Evolutionary conservation across 306 rosid species (phyloP).

Genomic region (Glycine tomentella): DNA sequence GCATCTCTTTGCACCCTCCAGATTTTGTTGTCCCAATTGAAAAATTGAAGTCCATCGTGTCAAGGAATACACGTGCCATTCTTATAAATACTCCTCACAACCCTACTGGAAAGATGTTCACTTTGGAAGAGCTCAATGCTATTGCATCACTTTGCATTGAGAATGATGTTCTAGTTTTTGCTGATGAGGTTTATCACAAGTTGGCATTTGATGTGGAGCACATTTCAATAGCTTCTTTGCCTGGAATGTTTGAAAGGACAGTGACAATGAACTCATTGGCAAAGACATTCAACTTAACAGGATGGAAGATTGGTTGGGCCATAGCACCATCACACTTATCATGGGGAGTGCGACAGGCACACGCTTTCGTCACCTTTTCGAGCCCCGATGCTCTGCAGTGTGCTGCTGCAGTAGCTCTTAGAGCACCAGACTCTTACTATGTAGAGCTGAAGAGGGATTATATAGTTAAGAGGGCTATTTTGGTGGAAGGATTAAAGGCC

Average conservation of each 20-base stretch:
- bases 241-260: constrained; percentile 89
- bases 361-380: too few species aligned
- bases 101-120: constrained; percentile 93
- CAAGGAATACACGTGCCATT: constrained; percentile 77
- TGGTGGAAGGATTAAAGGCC: not conserved
- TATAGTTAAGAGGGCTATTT: too few species aligned
- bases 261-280: too few species aligned
- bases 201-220: constrained; percentile 92
- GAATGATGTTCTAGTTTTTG: constrained; percentile 79
- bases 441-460: too few species aligned
- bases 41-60: constrained; percentile 68
- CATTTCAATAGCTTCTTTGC: constrained; percentile 81
- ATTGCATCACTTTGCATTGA: constrained; percentile 93
- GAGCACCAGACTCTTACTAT: constrained; percentile 2
- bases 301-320: too few species aligned
- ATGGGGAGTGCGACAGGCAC: too few species aligned
- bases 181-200: constrained; percentile 89
- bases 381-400: too few species aligned
- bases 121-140: constrained; percentile 64
- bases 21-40: constrained; percentile 72
- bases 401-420: too few species aligned
- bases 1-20: constrained; percentile 71
- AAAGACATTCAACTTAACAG: constrained; percentile 34
- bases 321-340: too few species aligned
- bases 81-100: constrained; percentile 76